Evolutionary conservation across 495 filamentous ascomycete genomes (phyloP).

Genomic region (Tuber calosporum): DNA sequence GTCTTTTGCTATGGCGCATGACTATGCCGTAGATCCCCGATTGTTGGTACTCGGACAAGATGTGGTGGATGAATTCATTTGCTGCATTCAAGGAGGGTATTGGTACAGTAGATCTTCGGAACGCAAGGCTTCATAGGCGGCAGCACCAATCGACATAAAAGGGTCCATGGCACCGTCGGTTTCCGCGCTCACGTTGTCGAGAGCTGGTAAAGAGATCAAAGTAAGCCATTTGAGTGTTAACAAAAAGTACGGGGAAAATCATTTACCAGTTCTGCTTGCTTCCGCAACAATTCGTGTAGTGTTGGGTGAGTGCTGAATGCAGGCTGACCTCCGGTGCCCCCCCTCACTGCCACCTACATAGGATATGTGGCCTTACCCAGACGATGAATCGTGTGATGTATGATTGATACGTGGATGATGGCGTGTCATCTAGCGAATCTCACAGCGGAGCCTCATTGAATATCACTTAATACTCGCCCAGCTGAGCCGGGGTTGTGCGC

Average conservation of each 20-base stretch:
- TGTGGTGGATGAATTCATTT: neutral
- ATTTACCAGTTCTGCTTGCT: neutral
- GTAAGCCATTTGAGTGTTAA: neutral
- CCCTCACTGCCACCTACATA: neutral
- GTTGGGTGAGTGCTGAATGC: no score
- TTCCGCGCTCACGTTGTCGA: neutral
- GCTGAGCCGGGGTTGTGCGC: no score
- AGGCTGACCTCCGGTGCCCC: no score
- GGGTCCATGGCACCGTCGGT: neutral
- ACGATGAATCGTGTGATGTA: neutral
- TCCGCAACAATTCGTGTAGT: neutral
- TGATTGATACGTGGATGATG: no score
- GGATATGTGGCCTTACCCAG: neutral
- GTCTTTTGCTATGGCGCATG: neutral
- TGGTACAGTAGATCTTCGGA: neutral
- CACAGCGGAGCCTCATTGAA: no score
- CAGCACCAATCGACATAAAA: neutral
- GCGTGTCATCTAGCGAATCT: no score
- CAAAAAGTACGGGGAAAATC: neutral
- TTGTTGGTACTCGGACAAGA: neutral
- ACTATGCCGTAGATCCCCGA: neutral
- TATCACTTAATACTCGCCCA: no score
- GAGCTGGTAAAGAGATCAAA: neutral
- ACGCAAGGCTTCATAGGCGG: neutral
- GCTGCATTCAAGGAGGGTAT: neutral